A percentile compares a stretch with the other conserved stretches of the same genome.
These are phyloP conservation scores for Aspergillus niger DNA, from an alignment of 2,329 filamentous ascomycete species.

Conservation along the genomic window DNA sequence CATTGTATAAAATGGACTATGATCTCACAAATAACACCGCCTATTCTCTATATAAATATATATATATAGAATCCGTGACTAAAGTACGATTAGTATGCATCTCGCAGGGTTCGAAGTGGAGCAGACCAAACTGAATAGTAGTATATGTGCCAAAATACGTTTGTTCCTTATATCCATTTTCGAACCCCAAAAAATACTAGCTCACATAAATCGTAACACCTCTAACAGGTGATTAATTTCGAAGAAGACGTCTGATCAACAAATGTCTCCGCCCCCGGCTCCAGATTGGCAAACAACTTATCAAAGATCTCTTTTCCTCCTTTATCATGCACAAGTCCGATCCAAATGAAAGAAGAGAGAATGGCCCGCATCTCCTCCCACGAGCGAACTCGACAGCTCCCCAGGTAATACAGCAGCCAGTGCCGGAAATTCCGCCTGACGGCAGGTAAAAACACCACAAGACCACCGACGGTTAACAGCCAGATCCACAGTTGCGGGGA, in stretches of 20 bases:
- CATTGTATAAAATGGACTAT: no score
- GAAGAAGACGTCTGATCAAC: not conserved
- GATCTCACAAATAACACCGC: no score
- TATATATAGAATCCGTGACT: no score
- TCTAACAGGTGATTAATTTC: not conserved
- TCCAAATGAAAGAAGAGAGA: constrained; percentile 3
- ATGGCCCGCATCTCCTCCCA: not conserved
- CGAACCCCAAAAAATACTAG: no score
- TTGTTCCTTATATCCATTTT: no score
- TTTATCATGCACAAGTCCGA: not conserved
- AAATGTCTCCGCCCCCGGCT: not conserved
- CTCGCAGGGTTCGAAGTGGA: no score
- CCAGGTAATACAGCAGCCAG: not conserved
- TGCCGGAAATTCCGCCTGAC: not conserved
- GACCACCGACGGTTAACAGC: not conserved
- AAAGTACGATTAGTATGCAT: no score
- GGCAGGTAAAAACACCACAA: not conserved
- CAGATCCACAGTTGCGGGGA: not conserved
- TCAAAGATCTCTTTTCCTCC: constrained; percentile 1
- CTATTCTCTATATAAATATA: no score
- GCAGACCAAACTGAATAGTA: no score
- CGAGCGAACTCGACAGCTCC: not conserved
- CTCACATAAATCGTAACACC: no score
- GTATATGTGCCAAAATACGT: no score
- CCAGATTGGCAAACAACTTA: not conserved